Evolutionary conservation across 257 asterid species (phyloP), one percentile per base, ranked within the genome.

Genomic region (Misopates orontium): DNA sequence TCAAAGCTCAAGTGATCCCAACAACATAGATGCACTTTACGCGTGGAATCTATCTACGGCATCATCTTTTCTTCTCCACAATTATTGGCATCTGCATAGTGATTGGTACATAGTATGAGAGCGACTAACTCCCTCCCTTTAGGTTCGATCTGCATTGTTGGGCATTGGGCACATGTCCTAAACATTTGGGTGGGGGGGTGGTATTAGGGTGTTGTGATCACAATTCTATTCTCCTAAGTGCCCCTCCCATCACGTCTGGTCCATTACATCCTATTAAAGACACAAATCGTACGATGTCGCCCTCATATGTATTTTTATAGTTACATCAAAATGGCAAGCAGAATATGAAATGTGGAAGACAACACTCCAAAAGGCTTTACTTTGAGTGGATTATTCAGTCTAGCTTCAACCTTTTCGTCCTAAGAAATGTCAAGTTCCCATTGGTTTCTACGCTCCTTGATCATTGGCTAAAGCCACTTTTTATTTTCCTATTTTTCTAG

Each of bases 151-250:
- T 71, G 63, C 64, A 24, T n/a, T n/a, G 62, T 71, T 73, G 63
- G 82, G 80, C 31, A 78, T 67, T 75, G 39, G 68, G 60, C 83
- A 82, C 81, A 70, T 80, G 87, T 69, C 79, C 68, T 74, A 72
- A 61, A 72, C 24, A 24, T 58, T 15, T 17, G 60, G 36, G 36
- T 17, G 60, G 36, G 36, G 69, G 76, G 77, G 77, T 79, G 85
- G 83, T 58, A 68, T 14, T 67, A 19, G 22, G 62, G 39, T 56
- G 61, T 68, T 69, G 74, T 48, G 79, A 54, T 74, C 32, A 67
- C 76, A 24, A 67, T 69, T 63, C 64, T 42, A 64, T 64, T 78
- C 66, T 60, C 66, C 47, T 60, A 1, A 45, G 32, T 52, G 25
- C 28, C 63, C 56, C 20, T 62, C 44, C 65, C 56, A 59, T 65